Percentiles rank a stretch among this genome's conserved stretches.
Conservation (phyloP, 2,329 filamentous ascomycete genomes). For the Claviceps purpurea region DNA sequence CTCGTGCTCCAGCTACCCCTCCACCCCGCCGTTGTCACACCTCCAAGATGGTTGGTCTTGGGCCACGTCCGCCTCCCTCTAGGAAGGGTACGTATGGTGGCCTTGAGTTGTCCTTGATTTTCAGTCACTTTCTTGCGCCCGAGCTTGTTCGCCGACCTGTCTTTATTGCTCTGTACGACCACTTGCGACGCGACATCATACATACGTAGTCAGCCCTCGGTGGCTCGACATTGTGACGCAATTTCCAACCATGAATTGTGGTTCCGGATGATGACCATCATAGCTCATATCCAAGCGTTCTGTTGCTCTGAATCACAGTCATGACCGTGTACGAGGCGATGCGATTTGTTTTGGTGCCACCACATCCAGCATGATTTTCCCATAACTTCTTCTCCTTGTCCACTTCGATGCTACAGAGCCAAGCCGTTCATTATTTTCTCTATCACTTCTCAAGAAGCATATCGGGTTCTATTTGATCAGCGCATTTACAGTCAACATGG, state of each 20-base stretch:
- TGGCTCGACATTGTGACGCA: conserved; percentile 1
- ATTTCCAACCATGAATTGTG: background rate
- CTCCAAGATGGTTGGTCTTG: conserved; percentile 36
- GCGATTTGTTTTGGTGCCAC: background rate
- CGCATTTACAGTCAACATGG: background rate
- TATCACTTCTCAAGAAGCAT: too few relatives aligned
- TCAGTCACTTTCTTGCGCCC: background rate
- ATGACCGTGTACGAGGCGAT: background rate
- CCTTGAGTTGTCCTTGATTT: background rate
- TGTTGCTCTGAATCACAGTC: background rate
- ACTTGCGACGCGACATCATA: background rate
- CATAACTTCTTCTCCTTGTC: background rate
- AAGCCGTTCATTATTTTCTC: background rate
- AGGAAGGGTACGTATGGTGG: conserved; percentile 51
- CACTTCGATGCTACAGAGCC: background rate
- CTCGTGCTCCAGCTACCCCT: conserved; percentile 17
- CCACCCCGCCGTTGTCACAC: conserved; percentile 20
- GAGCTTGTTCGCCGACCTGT: background rate
- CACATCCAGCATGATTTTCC: background rate
- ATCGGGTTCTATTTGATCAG: too few relatives aligned
- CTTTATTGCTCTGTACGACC: background rate
- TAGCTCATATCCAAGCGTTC: background rate
- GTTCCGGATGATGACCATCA: background rate
- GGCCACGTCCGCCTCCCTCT: conserved; percentile 35
- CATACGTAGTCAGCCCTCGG: background rate